Evolutionary conservation across 176 grass and related monocot genomes (phyloP).

Genomic region (Urochloa ruziziensis): DNA sequence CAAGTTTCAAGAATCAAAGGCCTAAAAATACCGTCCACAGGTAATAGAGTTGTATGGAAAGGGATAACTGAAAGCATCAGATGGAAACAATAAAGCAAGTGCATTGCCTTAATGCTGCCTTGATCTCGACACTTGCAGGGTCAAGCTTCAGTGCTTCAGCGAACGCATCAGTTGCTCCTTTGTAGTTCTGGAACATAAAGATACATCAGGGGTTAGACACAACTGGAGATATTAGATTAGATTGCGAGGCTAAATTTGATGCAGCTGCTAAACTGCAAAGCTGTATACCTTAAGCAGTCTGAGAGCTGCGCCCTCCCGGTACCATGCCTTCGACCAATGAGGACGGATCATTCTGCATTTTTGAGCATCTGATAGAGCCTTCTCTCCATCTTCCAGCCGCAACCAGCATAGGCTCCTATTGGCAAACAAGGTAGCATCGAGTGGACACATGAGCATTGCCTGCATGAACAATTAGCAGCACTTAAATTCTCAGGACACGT

Average conservation of each 20-base stretch:
- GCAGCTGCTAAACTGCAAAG: background rate
- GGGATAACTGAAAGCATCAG: background rate
- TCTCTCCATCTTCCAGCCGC: background rate
- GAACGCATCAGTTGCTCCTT: background rate
- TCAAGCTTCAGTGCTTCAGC: background rate
- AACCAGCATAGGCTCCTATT: conserved; percentile 14
- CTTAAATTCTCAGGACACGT: background rate
- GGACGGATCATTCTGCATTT: conserved; percentile 2
- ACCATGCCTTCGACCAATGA: background rate
- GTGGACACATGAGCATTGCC: background rate
- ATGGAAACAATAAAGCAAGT: background rate
- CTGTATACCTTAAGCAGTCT: background rate
- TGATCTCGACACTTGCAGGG: background rate
- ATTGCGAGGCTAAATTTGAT: background rate
- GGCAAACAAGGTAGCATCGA: conserved; percentile 12
- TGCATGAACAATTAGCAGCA: background rate
- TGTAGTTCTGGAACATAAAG: background rate
- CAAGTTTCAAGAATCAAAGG: background rate
- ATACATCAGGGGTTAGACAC: background rate
- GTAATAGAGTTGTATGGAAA: background rate
- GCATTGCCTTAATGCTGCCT: background rate
- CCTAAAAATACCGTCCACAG: background rate
- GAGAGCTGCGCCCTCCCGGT: background rate
- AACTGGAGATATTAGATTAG: background rate
- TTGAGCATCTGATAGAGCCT: background rate